These are phyloP conservation scores for Globisporangium iwayamae DNA, from an alignment of 352 stramenopile genomes.

Conservation along the genomic window DNA sequence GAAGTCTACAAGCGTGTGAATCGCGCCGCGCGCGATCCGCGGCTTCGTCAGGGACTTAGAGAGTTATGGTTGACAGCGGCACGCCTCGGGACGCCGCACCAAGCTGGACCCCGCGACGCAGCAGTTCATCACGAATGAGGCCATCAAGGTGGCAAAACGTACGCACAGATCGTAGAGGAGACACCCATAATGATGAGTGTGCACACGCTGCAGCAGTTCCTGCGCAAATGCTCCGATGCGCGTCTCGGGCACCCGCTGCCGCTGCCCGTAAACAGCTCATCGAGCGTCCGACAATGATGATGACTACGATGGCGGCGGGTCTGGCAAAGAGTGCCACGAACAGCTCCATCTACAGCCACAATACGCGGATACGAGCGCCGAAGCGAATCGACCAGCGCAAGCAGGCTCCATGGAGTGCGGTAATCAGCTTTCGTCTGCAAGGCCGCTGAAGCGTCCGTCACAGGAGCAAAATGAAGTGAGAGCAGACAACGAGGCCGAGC, in stretches of 20 bases:
- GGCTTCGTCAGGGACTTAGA: constrained; percentile 3
- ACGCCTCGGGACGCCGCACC: neutral
- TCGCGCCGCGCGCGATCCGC: constrained; percentile 4
- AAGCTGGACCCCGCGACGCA: constrained; percentile 8
- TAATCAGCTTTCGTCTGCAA: neutral
- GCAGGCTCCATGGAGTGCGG: neutral
- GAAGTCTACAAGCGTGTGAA: constrained; percentile 1
- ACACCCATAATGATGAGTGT: constrained; percentile 5
- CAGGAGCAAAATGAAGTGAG: neutral
- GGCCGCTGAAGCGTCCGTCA: neutral
- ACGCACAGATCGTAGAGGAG: constrained; percentile 7
- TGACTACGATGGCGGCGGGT: neutral
- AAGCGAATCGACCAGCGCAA: neutral
- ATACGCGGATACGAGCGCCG: neutral
- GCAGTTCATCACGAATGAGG: constrained; percentile 9
- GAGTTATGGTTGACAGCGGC: neutral
- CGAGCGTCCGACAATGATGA: neutral
- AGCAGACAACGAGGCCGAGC: neutral
- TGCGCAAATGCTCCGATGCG: constrained; percentile 7
- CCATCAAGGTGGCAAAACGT: constrained; percentile 7
- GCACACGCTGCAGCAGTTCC: constrained; percentile 8
- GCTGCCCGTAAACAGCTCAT: neutral
- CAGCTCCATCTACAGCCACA: neutral
- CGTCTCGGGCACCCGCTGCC: neutral
- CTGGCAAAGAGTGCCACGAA: neutral